Evolutionary conservation across 2,329 filamentous ascomycete genomes (phyloP).

Genomic region (Coniochaeta sp.): DNA sequence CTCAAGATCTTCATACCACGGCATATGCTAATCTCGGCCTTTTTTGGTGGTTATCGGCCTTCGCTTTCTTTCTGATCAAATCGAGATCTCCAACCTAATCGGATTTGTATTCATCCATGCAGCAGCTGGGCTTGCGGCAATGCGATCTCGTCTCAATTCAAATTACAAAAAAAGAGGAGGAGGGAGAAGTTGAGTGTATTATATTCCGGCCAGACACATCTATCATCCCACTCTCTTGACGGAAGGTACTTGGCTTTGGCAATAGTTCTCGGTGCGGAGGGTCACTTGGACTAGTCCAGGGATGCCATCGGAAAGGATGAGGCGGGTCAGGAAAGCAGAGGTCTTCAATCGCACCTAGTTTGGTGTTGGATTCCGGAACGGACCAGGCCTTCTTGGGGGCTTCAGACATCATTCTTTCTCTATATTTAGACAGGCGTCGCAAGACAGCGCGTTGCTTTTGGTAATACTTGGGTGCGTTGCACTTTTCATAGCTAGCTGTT

Average conservation of each 20-base stretch:
- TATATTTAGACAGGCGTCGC: slow-evolving; percentile 1
- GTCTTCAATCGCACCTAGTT: slow-evolving; percentile 12
- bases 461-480: not conserved
- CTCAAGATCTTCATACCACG: not conserved
- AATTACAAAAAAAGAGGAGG: not conserved
- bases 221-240: slow-evolving; percentile 1
- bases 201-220: not conserved
- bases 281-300: slow-evolving; percentile 16
- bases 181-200: not conserved
- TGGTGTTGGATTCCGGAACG: slow-evolving; percentile 4
- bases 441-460: not conserved
- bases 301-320: slow-evolving; percentile 13
- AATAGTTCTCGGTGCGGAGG: slow-evolving; percentile 4
- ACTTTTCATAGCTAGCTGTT: not conserved
- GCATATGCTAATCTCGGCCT: slow-evolving; percentile 2
- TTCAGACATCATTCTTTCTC: not conserved
- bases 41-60: slow-evolving; percentile 6
- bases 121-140: slow-evolving; percentile 9
- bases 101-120: slow-evolving; percentile 11
- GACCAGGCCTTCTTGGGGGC: slow-evolving; percentile 6
- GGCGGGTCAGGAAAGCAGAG: slow-evolving; percentile 17
- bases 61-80: slow-evolving; percentile 15
- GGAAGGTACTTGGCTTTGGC: slow-evolving; percentile 4
- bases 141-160: not conserved
- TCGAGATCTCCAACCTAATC: slow-evolving; percentile 9